These are phyloP conservation scores for Lunularia cruciata DNA, from an alignment of 225 moss, liverwort and hornwort genomes.

Conservation along the genomic window DNA sequence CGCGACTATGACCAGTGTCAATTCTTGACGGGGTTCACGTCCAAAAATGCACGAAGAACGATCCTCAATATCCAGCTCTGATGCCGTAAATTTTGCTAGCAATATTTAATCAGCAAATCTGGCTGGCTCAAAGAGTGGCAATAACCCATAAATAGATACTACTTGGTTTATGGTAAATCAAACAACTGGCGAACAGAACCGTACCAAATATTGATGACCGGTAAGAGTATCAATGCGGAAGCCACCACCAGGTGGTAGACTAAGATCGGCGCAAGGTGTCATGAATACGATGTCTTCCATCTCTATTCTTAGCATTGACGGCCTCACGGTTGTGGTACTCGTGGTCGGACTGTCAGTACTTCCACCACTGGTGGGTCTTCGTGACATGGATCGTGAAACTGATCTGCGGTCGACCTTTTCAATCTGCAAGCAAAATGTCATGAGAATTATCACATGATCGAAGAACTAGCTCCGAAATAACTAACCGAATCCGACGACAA, in stretches of 20 bases:
- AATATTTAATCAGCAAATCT: too few relatives aligned
- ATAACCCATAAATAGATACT: too few relatives aligned
- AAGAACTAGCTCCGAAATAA: too few relatives aligned
- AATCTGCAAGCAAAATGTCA: conserved; percentile 48
- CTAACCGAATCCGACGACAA: too few relatives aligned
- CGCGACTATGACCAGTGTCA: too few relatives aligned
- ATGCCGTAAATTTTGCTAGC: too few relatives aligned
- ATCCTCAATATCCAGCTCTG: too few relatives aligned
- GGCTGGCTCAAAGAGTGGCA: too few relatives aligned
- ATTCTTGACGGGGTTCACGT: too few relatives aligned
- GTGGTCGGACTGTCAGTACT: conserved; percentile 48
- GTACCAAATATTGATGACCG: conserved; percentile 83
- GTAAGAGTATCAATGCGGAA: conserved; percentile 75
- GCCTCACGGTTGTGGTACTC: conserved; percentile 44
- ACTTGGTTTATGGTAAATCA: too few relatives aligned
- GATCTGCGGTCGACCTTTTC: conserved; percentile 80
- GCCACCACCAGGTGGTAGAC: conserved; percentile 91
- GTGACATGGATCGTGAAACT: conserved; percentile 53
- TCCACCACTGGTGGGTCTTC: conserved; percentile 48
- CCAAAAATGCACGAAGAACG: too few relatives aligned
- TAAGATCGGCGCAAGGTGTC: conserved; percentile 82
- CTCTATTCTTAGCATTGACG: conserved; percentile 70
- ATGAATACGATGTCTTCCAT: conserved; percentile 86
- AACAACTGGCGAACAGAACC: too few relatives aligned
- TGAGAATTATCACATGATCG: not conserved